phyloP scores from a whole-genome alignment of 2,329 filamentous ascomycete species.

The Alternaria ventricosa region DNA sequence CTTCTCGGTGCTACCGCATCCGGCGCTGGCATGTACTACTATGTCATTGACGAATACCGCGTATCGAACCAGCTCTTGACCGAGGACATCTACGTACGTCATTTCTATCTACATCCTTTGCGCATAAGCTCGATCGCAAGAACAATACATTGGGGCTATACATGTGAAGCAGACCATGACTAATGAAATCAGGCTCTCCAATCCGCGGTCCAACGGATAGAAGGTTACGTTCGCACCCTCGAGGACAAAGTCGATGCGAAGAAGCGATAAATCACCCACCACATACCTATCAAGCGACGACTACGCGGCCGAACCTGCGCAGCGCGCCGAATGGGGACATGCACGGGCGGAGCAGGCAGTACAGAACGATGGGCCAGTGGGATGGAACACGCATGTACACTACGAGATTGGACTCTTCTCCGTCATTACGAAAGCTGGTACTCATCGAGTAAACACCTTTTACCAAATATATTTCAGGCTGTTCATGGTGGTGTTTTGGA shows the following conservation, averaged over 20 bases:
- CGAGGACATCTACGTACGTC: conserved; percentile 91
- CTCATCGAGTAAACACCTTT: not conserved
- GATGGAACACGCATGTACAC: conserved; percentile 5
- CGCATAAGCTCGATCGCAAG: not conserved
- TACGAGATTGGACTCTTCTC: conserved; percentile 3
- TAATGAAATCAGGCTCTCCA: conserved; percentile 70
- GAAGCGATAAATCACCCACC: conserved; percentile 19
- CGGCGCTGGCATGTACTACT: conserved; percentile 85
- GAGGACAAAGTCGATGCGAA: conserved; percentile 76
- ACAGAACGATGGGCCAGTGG: not conserved
- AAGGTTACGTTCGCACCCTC: conserved; percentile 79
- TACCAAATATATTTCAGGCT: not conserved
- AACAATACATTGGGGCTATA: not conserved
- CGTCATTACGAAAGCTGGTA: not conserved
- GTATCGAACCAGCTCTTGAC: conserved; percentile 90
- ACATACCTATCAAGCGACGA: not conserved
- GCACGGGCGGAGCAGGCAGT: not conserved
- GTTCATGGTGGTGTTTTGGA: not conserved
- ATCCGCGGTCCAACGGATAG: conserved; percentile 83
- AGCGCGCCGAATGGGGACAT: not conserved
- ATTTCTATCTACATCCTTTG: conserved; percentile 33
- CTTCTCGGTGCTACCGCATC: conserved; percentile 82
- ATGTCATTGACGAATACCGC: conserved; percentile 92
- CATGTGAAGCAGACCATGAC: not conserved
- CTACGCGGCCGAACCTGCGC: not conserved